These are phyloP conservation scores for Asterella californica DNA, from an alignment of 225 moss, liverwort and hornwort species.

Conservation along the genomic window DNA sequence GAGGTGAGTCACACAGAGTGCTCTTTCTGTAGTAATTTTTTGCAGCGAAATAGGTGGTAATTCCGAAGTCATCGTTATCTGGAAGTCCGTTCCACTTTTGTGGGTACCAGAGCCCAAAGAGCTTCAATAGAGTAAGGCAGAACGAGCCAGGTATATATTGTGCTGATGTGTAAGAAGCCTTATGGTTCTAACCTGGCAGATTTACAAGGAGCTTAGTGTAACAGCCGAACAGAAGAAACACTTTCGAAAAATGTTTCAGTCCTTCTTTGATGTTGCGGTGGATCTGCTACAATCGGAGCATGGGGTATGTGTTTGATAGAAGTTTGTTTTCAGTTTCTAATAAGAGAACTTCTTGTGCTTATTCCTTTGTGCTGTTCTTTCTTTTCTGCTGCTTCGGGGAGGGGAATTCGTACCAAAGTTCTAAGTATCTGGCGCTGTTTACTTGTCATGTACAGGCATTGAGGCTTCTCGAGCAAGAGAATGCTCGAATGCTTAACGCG, in stretches of 20 bases:
- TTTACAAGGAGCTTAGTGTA: constrained; percentile 87
- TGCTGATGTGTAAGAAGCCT: background rate
- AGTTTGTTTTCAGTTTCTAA: constrained; percentile 2
- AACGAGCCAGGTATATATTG: background rate
- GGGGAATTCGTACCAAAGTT: background rate
- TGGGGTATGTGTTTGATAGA: constrained; percentile 36
- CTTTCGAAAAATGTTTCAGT: constrained; percentile 74
- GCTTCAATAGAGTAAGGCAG: background rate
- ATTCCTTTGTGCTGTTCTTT: background rate
- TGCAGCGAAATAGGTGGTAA: background rate
- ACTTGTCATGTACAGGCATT: constrained; percentile 47
- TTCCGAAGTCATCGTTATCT: background rate
- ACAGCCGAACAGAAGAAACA: constrained; percentile 84
- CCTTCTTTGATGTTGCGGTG: constrained; percentile 76
- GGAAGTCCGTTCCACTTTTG: background rate
- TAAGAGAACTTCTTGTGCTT: constrained; percentile 18
- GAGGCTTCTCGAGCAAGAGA: constrained; percentile 80
- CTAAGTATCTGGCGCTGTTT: background rate
- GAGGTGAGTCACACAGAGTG: constrained; percentile 44
- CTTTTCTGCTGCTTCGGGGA: background rate
- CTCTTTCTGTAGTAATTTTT: background rate
- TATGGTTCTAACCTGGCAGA: constrained; percentile 28
- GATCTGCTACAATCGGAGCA: constrained; percentile 86
- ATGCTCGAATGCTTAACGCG: constrained; percentile 90
- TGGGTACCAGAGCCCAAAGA: background rate